A percentile compares a stretch with the other conserved stretches of the same genome.
Conservation (phyloP, 1,139 yeast species). For the Taiozyma onychis region DNA sequence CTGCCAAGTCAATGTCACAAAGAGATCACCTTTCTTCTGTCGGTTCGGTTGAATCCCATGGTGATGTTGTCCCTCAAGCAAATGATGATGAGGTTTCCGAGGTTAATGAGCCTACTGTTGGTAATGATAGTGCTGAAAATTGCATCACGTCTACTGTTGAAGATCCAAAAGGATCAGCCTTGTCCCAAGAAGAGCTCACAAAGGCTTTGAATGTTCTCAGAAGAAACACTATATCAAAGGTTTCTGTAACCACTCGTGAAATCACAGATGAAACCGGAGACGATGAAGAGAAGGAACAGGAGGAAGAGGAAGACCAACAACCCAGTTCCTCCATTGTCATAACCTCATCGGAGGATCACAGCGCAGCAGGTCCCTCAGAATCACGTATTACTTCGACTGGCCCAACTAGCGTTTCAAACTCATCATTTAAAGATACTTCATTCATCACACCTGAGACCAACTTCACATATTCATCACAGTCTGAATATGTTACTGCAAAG, state of each 20-base stretch:
- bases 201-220: slow-evolving; percentile 21
- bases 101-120: background rate
- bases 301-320: background rate
- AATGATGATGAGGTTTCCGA: background rate
- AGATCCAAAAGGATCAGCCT: background rate
- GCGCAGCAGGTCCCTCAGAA: background rate
- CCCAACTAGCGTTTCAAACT: background rate
- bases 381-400: background rate
- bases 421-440: background rate
- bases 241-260: background rate
- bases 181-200: background rate
- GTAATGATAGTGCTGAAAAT: background rate
- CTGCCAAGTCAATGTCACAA: background rate
- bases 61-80: background rate
- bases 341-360: background rate
- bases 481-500: background rate
- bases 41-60: background rate
- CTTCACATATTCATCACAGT: background rate
- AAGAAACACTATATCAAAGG: slow-evolving; percentile 33
- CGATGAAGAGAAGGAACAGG: background rate
- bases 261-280: background rate
- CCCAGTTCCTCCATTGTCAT: background rate
- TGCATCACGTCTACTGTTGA: background rate
- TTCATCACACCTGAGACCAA: background rate
- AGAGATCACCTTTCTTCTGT: background rate